Conservation (phyloP, 352 stramenopile species). For the Pythium dissotocum region DNA sequence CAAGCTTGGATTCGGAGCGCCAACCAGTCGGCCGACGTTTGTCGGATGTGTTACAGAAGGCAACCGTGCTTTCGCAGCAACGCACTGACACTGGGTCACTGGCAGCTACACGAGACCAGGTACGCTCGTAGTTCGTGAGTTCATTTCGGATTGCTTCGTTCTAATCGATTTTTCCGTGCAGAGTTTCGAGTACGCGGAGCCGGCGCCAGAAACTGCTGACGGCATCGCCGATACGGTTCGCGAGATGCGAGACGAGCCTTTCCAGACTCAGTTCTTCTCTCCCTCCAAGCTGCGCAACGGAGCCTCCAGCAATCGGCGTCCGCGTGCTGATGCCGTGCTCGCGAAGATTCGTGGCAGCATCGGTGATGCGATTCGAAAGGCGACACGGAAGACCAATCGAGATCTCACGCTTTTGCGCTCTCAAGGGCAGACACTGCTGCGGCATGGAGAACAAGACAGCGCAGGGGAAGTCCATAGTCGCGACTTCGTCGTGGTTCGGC, state of each 20-base stretch:
- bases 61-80: conserved; percentile 62
- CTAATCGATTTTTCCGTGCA: background rate
- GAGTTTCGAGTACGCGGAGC: conserved; percentile 18
- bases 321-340: conserved; percentile 28
- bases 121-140: conserved; percentile 22
- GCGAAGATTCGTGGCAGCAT: conserved; percentile 57
- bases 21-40: conserved; percentile 27
- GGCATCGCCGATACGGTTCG: conserved; percentile 59
- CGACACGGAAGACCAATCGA: conserved; percentile 48
- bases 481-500: conserved; percentile 37
- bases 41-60: conserved; percentile 58
- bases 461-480: conserved; percentile 52
- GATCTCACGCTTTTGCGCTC: conserved; percentile 66
- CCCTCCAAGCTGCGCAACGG: conserved; percentile 35
- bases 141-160: background rate
- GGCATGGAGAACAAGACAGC: conserved; percentile 25
- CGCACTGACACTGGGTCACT: conserved; percentile 1
- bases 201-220: conserved; percentile 28
- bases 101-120: background rate
- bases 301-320: conserved; percentile 12
- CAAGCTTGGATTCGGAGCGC: conserved; percentile 16
- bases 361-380: conserved; percentile 58
- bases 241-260: conserved; percentile 58
- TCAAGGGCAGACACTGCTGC: conserved; percentile 51
- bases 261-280: conserved; percentile 58